Conservation (phyloP, 306 rosid genomes). For the Morella rubra region DNA sequence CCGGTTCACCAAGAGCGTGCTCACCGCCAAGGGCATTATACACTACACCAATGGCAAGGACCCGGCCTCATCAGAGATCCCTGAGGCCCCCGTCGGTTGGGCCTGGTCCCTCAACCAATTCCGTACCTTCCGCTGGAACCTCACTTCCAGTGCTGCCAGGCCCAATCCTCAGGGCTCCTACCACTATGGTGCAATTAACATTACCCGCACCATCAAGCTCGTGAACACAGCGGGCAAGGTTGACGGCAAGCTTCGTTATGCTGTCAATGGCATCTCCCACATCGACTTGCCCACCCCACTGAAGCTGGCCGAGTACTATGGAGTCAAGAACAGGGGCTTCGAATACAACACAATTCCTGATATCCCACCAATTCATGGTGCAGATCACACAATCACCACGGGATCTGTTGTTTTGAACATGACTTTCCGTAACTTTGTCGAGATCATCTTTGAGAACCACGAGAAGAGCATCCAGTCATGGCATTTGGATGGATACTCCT, state of each 20-base stretch:
- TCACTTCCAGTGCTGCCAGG: conserved; percentile 89
- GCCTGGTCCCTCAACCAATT: conserved; percentile 92
- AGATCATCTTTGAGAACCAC: conserved; percentile 77
- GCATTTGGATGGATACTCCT: conserved; percentile 61
- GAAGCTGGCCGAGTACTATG: conserved; percentile 79
- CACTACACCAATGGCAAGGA: conserved; percentile 53
- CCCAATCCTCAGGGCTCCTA: conserved; percentile 93
- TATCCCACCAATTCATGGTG: conserved; percentile 2
- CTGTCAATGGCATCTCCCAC: conserved; percentile 69
- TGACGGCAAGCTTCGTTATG: conserved; percentile 64
- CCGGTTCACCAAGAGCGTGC: conserved; percentile 50
- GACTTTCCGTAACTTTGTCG: conserved; percentile 47
- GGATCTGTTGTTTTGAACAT: conserved; percentile 49
- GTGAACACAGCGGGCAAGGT: conserved; percentile 44
- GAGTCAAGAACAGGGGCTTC: conserved; percentile 41
- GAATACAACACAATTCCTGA: conserved; percentile 44
- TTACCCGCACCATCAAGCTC: conserved; percentile 65
- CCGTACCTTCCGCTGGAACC: conserved; percentile 80
- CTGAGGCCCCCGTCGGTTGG: conserved; percentile 71
- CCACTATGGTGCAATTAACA: conserved; percentile 72
- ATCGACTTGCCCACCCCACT: conserved; percentile 53
- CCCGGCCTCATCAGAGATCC: conserved; percentile 51
- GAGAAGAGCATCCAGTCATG: conserved; percentile 72
- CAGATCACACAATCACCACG: not conserved
- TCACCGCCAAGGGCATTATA: conserved; percentile 49